Evolutionary conservation across 1,139 yeast species (phyloP).

Genomic region (Diutina catenulata): DNA sequence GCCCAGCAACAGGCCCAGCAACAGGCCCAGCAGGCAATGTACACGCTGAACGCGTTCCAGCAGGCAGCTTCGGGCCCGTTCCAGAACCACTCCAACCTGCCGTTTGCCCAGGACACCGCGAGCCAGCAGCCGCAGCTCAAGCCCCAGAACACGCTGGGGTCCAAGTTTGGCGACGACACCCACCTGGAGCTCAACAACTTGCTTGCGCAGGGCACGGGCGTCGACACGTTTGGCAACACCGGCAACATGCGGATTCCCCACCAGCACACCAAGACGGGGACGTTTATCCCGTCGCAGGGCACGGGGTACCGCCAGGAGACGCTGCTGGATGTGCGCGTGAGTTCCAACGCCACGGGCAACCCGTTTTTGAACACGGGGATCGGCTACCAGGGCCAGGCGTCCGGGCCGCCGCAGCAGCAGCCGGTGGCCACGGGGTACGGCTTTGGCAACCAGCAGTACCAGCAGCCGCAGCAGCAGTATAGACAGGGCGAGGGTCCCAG

Average conservation of each 20-base stretch:
- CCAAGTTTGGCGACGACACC: constrained; percentile 34
- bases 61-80: constrained; percentile 13
- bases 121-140: constrained; percentile 15
- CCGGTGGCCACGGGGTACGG: constrained; percentile 80
- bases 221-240: constrained; percentile 92
- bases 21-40: constrained; percentile 10
- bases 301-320: constrained; percentile 58
- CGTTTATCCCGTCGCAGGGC: constrained; percentile 77
- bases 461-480: background rate
- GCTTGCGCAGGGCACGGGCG: constrained; percentile 79
- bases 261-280: constrained; percentile 76
- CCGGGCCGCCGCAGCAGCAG: constrained; percentile 11
- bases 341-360: constrained; percentile 41
- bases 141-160: constrained; percentile 22
- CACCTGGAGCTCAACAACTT: constrained; percentile 59
- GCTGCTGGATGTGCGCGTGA: constrained; percentile 23
- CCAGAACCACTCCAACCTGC: no score
- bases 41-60: constrained; percentile 13
- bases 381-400: constrained; percentile 24
- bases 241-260: constrained; percentile 88
- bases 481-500: constrained; percentile 4
- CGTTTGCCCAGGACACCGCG: constrained; percentile 9
- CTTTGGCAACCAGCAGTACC: constrained; percentile 55
- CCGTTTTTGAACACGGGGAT: constrained; percentile 74
- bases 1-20: constrained; percentile 5